Conservation (phyloP, 257 asterid species). For the Przewalskia tangutica region DNA sequence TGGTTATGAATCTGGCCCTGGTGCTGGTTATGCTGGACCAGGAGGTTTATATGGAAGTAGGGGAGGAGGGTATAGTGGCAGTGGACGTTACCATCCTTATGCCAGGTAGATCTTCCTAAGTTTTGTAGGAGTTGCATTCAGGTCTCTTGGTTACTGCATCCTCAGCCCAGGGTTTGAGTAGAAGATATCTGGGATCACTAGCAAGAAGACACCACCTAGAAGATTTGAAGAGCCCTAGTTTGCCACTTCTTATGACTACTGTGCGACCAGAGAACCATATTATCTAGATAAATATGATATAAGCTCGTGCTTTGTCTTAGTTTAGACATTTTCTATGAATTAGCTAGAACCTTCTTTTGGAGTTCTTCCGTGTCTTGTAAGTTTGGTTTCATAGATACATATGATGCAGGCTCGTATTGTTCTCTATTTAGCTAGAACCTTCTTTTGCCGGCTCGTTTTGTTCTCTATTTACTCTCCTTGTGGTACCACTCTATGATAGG, state of each 20-base stretch:
- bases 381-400: slow-evolving; percentile 2
- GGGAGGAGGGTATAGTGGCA: slow-evolving; percentile 84
- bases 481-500: background rate
- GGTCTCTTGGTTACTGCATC: slow-evolving; percentile 48
- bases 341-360: slow-evolving; percentile 3
- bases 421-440: background rate
- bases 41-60: slow-evolving; percentile 90
- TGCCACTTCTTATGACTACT: slow-evolving; percentile 5
- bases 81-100: slow-evolving; percentile 92
- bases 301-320: slow-evolving; percentile 7
- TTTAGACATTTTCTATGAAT: background rate
- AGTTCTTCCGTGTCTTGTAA: background rate
- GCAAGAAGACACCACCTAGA: slow-evolving; percentile 53
- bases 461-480: background rate
- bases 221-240: slow-evolving; percentile 43
- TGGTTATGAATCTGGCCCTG: slow-evolving; percentile 72
- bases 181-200: slow-evolving; percentile 47
- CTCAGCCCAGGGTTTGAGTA: slow-evolving; percentile 39
- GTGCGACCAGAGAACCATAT: slow-evolving; percentile 14
- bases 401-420: background rate
- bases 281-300: slow-evolving; percentile 1
- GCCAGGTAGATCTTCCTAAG: slow-evolving; percentile 70
- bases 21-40: slow-evolving; percentile 63
- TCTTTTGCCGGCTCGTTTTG: too few relatives aligned
- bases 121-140: slow-evolving; percentile 50